Percentiles rank a stretch among this genome's conserved stretches.
These are phyloP conservation scores for Podila verticillata DNA, from an alignment of 192 early-diverging fungal genomes.

Conservation along the genomic window DNA sequence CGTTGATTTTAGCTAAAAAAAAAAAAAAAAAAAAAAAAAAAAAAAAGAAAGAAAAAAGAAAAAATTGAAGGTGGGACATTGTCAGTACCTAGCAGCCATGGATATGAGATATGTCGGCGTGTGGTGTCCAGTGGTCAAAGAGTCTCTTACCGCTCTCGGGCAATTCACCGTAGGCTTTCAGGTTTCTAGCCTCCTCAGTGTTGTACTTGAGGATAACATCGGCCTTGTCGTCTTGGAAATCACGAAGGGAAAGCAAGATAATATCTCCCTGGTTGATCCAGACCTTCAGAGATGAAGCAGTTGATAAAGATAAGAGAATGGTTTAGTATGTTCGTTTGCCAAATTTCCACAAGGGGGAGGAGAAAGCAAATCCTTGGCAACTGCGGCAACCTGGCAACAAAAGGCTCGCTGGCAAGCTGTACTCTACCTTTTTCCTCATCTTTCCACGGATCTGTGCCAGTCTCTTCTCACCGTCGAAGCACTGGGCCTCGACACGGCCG, in stretches of 20 bases:
- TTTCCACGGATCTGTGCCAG: slow-evolving; percentile 97
- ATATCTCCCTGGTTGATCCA: slow-evolving; percentile 95
- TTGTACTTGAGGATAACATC: slow-evolving; percentile 97
- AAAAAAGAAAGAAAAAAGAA: not conserved
- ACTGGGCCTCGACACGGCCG: slow-evolving; percentile 90
- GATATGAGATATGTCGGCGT: too few relatives aligned
- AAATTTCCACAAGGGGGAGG: not conserved
- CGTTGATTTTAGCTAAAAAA: slow-evolving; percentile 76
- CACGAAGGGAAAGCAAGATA: slow-evolving; percentile 87
- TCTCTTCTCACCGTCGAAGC: slow-evolving; percentile 90
- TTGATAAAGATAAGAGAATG: too few relatives aligned
- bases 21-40: slow-evolving; percentile 3
- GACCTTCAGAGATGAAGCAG: slow-evolving; percentile 37
- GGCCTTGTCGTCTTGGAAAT: slow-evolving; percentile 92
- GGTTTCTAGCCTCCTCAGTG: slow-evolving; percentile 91
- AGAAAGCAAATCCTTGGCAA: too few relatives aligned
- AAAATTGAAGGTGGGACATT: too few relatives aligned
- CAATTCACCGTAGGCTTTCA: slow-evolving; percentile 95
- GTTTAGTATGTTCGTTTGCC: too few relatives aligned
- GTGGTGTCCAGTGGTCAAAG: too few relatives aligned
- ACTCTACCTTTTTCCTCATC: slow-evolving; percentile 93
- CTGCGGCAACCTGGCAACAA: not conserved
- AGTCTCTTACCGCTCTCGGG: slow-evolving; percentile 76
- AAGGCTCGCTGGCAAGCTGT: not conserved
- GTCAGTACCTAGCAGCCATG: too few relatives aligned